Evolutionary conservation across 768 basidiomycete genomes (phyloP).

Genomic region (Naganishia kalamii): DNA sequence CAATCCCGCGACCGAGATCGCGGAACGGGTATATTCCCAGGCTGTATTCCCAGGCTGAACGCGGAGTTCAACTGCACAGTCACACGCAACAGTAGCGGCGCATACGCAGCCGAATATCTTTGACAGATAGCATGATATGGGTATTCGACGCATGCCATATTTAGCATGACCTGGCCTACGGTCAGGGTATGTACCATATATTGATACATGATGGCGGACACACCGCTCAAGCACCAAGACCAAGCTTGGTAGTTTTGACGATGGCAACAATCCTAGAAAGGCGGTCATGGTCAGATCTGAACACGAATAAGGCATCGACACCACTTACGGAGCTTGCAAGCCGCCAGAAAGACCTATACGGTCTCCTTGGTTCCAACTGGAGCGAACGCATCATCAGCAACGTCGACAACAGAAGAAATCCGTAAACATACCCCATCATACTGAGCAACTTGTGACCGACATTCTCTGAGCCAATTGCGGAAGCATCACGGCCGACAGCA

Average conservation of each 20-base stretch:
- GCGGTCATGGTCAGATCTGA: neutral
- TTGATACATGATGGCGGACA: neutral
- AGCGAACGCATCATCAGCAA: neutral
- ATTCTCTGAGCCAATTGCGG: slow-evolving; percentile 72
- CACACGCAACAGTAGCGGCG: too few species aligned
- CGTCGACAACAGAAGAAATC: neutral
- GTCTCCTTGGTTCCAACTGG: slow-evolving; percentile 70
- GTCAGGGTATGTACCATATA: too few species aligned
- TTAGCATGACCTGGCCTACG: too few species aligned
- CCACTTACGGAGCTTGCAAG: slow-evolving; percentile 58
- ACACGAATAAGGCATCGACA: neutral
- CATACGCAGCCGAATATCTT: too few species aligned
- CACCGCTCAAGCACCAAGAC: slow-evolving; percentile 65
- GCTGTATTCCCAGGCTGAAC: too few species aligned
- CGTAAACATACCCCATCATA: slow-evolving; percentile 62
- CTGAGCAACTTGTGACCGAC: slow-evolving; percentile 81
- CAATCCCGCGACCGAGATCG: too few species aligned
- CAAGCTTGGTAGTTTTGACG: slow-evolving; percentile 78
- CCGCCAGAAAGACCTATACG: slow-evolving; percentile 63
- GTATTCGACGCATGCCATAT: too few species aligned
- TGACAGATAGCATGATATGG: too few species aligned
- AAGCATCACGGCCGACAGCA: slow-evolving; percentile 75
- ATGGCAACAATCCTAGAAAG: slow-evolving; percentile 58
- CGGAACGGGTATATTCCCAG: too few species aligned
- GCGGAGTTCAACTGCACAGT: too few species aligned